Percentiles rank a stretch among this genome's conserved stretches.
Conservation (phyloP, 768 basidiomycete genomes). For the Fomitopsis pulvina region DNA sequence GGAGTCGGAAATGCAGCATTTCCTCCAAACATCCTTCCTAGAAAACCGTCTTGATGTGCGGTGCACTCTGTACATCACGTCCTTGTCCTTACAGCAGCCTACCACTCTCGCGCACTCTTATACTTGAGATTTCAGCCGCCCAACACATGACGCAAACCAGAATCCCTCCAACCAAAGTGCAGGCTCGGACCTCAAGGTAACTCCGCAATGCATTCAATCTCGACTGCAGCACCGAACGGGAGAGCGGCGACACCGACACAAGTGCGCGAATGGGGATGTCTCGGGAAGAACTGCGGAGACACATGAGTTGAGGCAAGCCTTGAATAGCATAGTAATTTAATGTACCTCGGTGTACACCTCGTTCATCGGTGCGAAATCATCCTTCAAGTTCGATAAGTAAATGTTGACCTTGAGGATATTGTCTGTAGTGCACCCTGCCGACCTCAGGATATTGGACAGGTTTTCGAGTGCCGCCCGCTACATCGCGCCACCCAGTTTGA, state of each 20-base stretch:
- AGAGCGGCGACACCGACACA: constrained; percentile 50
- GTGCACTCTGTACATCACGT: too few species aligned
- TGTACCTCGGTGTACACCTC: constrained; percentile 30
- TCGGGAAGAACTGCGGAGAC: constrained; percentile 38
- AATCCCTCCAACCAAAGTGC: too few species aligned
- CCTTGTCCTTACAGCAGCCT: too few species aligned
- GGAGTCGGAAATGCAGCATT: too few species aligned
- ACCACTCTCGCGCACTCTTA: too few species aligned
- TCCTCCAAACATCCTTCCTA: too few species aligned
- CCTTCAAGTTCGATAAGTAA: constrained; percentile 30
- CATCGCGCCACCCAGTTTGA: neutral
- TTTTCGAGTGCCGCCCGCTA: constrained; percentile 34
- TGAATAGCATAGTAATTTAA: neutral
- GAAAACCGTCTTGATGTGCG: too few species aligned
- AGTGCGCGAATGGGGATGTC: constrained; percentile 47
- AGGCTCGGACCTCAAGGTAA: too few species aligned
- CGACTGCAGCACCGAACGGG: constrained; percentile 47
- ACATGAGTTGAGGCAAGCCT: neutral
- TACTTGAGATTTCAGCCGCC: too few species aligned
- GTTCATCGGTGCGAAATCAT: constrained; percentile 35
- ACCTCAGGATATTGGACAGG: constrained; percentile 29
- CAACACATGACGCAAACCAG: too few species aligned
- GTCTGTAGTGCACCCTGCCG: constrained; percentile 30
- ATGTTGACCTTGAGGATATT: constrained; percentile 35
- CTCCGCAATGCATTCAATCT: constrained; percentile 46